These are phyloP conservation scores for Candida takata DNA, from an alignment of 805 yeast genomes.

Conservation along the genomic window DNA sequence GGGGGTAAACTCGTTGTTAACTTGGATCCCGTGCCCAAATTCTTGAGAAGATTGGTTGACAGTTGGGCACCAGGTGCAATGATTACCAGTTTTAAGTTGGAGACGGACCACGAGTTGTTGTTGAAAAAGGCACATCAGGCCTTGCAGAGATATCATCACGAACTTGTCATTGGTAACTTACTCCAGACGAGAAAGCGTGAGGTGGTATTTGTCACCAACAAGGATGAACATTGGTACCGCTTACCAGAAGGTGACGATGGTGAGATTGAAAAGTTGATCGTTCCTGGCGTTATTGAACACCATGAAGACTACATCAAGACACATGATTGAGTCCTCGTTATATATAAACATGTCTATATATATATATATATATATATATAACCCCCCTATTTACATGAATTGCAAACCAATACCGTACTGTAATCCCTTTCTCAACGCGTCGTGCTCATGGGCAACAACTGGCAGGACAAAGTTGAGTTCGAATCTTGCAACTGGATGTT, in stretches of 20 bases:
- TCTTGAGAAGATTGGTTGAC: slow-evolving; percentile 78
- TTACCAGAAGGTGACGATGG: slow-evolving; percentile 37
- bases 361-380: slow-evolving; percentile 1
- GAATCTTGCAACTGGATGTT: slow-evolving; percentile 59
- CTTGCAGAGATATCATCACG: slow-evolving; percentile 80
- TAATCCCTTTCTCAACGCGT: slow-evolving; percentile 52
- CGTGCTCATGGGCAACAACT: slow-evolving; percentile 42
- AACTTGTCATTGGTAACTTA: slow-evolving; percentile 88
- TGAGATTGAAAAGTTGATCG: slow-evolving; percentile 74
- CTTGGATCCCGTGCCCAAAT: slow-evolving; percentile 94
- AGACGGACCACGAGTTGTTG: slow-evolving; percentile 71
- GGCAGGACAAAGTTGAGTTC: slow-evolving; percentile 63
- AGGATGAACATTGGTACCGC: slow-evolving; percentile 41
- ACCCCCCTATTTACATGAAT: slow-evolving; percentile 39
- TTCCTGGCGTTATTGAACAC: slow-evolving; percentile 63
- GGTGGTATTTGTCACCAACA: slow-evolving; percentile 71
- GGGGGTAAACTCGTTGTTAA: slow-evolving; percentile 74
- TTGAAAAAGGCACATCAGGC: slow-evolving; percentile 75
- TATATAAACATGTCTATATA: background rate
- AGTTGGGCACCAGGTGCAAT: slow-evolving; percentile 93
- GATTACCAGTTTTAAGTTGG: slow-evolving; percentile 91
- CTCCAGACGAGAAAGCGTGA: slow-evolving; percentile 82
- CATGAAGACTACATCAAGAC: slow-evolving; percentile 33
- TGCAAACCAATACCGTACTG: slow-evolving; percentile 61
- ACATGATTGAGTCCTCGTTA: background rate